These are phyloP conservation scores for Nitzschia sp. DNA, from an alignment of 108 stramenopile species.

Conservation along the genomic window DNA sequence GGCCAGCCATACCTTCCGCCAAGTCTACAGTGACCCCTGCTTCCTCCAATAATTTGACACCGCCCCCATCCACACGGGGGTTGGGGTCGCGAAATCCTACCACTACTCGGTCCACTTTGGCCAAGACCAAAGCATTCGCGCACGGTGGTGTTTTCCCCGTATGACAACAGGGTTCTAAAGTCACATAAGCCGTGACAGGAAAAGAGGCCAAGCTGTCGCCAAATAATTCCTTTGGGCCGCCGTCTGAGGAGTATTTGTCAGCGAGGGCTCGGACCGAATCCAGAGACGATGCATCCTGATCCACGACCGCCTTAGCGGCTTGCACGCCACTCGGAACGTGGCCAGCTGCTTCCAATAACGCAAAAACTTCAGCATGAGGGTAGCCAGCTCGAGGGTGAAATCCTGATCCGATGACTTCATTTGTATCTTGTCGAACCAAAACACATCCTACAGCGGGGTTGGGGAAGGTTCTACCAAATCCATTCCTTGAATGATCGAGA, in stretches of 20 bases:
- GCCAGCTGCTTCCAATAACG: constrained; percentile 74
- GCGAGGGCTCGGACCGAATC: constrained; percentile 35
- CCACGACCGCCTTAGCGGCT: constrained; percentile 55
- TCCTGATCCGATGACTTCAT: constrained; percentile 71
- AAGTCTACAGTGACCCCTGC: constrained; percentile 68
- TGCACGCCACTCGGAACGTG: constrained; percentile 61
- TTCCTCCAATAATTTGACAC: constrained; percentile 63
- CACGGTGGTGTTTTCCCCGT: constrained; percentile 87
- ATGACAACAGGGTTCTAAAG: constrained; percentile 92
- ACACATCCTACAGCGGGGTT: constrained; percentile 93
- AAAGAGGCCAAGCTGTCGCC: constrained; percentile 27
- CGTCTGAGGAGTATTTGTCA: constrained; percentile 39
- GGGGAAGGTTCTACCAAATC: constrained; percentile 77
- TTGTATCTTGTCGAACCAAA: constrained; percentile 51
- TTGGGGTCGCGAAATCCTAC: constrained; percentile 87
- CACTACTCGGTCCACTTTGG: constrained; percentile 79
- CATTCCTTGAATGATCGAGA: constrained; percentile 46
- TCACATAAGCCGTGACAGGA: constrained; percentile 87
- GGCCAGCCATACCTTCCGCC: constrained; percentile 5
- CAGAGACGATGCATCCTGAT: neutral
- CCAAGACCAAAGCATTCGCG: constrained; percentile 58
- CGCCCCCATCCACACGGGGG: constrained; percentile 83
- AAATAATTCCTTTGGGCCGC: constrained; percentile 58
- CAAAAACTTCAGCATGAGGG: constrained; percentile 91
- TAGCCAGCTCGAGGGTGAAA: constrained; percentile 86